Percentiles rank a stretch among this genome's conserved stretches.
Conservation (phyloP, 78 protist species). For the Dictyostelium brefeldianum region DNA sequence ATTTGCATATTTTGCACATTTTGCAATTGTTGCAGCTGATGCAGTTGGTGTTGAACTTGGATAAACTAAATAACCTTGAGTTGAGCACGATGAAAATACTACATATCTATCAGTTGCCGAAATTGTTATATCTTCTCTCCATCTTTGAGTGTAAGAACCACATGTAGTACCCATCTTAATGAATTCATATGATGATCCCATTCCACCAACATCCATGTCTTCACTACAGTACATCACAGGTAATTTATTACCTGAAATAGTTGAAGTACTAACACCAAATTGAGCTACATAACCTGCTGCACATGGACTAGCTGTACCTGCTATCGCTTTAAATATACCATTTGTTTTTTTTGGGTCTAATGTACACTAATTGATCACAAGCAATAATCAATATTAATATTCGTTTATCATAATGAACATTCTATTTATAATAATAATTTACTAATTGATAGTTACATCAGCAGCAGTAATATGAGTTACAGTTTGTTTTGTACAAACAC, state of each 20-base stretch:
- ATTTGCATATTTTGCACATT: background rate
- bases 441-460: no score
- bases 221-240: background rate
- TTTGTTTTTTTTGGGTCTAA: no score
- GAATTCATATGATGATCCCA: background rate
- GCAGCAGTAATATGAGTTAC: background rate
- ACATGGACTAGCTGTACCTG: background rate
- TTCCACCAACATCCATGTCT: background rate
- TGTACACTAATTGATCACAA: no score
- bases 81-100: background rate
- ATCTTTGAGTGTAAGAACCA: background rate
- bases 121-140: background rate
- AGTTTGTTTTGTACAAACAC: background rate
- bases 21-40: background rate
- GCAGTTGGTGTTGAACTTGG: background rate
- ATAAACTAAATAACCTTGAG: background rate
- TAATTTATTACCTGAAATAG: background rate
- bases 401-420: no score
- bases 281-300: background rate
- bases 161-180: background rate
- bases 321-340: no score
- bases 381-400: no score
- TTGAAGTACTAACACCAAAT: background rate
- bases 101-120: slow-evolving; percentile 2
- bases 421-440: no score